Base-by-base conservation (phyloP, 1,139 yeast genomes). In the Suhomyces yuchorum region DNA sequence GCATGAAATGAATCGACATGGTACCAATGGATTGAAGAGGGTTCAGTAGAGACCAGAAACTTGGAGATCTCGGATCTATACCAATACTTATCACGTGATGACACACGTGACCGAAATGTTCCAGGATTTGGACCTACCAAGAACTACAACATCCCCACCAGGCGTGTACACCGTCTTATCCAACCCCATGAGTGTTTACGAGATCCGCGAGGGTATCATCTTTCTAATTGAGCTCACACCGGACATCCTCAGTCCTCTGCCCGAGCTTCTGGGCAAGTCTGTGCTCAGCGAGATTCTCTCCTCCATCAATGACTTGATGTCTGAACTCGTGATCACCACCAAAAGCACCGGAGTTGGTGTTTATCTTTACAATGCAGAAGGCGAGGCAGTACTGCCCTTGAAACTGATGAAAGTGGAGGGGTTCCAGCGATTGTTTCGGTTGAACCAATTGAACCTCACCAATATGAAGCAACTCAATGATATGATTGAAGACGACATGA, bases 1-100 rank as follows among this genome's bases (percentile, higher is more conserved):
- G 67, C 42, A 92, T 75, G 66, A 83, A 92, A 57, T 89, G 92
- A 33, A 89, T 78, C 14, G 88, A 78, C 96, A 89, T 88, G 32
- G 14, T 30, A 7, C 9, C 11, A 11, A n/a, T 17, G 11, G 4
- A 9, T 20, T 20, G 11, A 14, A 20, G 11, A n/a, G 8, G 11
- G 17, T 37, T 3, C n/a, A n/a, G n/a, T n/a, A n/a, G n/a, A n/a
- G n/a, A n/a, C n/a, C n/a, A n/a, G n/a, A n/a, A n/a, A n/a, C n/a
- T n/a, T 22, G 12, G 26, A 9, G 20, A 35, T 19, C 15, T 18
- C 8, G 37, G 15, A 19, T 12, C 24, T 3, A 14, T 20, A 4
- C 3, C 2, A 7, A 20, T 18, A 19, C 7, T 12, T 9, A 35
- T 12, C 24, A 14, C 15, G 17, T 37, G 19, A 37, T 11, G 20